Conservation (phyloP, 1,139 yeast species). For the Protomyces lactucae-debilis region DNA sequence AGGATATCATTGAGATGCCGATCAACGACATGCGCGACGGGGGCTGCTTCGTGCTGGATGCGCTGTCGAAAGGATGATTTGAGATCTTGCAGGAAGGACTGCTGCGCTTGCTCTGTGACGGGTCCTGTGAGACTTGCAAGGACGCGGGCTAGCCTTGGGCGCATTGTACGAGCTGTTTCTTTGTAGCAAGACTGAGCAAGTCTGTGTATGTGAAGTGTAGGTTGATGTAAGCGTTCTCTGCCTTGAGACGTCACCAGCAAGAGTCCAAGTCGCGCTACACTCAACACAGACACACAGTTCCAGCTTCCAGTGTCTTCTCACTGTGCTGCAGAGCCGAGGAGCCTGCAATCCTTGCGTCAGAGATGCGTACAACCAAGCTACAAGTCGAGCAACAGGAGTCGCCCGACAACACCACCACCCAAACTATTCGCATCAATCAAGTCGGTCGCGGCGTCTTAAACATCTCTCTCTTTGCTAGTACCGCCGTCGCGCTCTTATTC, state of each 20-base stretch:
- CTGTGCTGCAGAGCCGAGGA: too few species aligned
- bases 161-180: not conserved
- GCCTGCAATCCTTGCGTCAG: too few species aligned
- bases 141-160: not conserved
- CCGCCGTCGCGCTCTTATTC: constrained; percentile 8
- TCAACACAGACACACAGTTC: too few species aligned
- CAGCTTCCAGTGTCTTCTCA: too few species aligned
- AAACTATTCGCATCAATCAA: not conserved
- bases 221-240: too few species aligned
- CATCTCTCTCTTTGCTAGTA: not conserved
- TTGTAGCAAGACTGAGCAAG: too few species aligned
- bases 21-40: constrained; percentile 1
- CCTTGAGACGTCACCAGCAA: too few species aligned
- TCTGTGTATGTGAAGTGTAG: too few species aligned
- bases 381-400: too few species aligned
- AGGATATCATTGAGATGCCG: constrained; percentile 7
- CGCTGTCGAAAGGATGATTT: constrained; percentile 17
- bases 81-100: constrained; percentile 13
- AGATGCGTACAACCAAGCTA: too few species aligned
- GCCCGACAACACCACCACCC: too few species aligned
- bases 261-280: too few species aligned
- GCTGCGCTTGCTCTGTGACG: constrained; percentile 9
- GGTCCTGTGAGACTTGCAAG: constrained; percentile 18
- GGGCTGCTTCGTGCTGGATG: constrained; percentile 15
- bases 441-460: constrained; percentile 10